These are phyloP conservation scores for Cardiosporidium cionae DNA, from an alignment of 169 alveolate genomes.

Conservation along the genomic window DNA sequence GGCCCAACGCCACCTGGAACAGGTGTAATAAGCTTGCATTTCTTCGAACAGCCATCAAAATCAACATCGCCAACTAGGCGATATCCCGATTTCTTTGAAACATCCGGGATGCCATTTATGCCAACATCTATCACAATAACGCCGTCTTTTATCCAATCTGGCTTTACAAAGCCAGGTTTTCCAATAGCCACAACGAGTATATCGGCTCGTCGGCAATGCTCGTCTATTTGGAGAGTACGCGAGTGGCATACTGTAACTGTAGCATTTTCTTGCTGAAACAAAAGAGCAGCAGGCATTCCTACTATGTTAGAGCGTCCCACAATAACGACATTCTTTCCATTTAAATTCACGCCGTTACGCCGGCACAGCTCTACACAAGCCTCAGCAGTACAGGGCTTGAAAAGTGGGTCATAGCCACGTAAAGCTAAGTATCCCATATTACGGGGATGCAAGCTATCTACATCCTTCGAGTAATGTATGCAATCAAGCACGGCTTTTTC, in stretches of 20 bases:
- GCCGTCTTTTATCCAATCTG: conserved; percentile 52
- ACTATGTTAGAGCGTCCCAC: conserved; percentile 60
- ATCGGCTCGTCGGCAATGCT: conserved; percentile 47
- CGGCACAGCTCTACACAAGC: conserved; percentile 39
- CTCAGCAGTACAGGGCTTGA: conserved; percentile 16
- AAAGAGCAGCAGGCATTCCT: conserved; percentile 20
- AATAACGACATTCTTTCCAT: conserved; percentile 53
- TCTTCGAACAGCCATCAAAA: not conserved
- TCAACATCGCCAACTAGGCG: not conserved
- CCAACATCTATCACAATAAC: conserved; percentile 70
- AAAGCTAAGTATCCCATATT: conserved; percentile 40
- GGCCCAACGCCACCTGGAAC: conserved; percentile 81
- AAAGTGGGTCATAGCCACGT: not conserved
- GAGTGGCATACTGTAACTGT: conserved; percentile 63
- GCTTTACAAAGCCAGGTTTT: conserved; percentile 42
- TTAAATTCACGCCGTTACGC: conserved; percentile 32
- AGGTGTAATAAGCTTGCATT: not conserved
- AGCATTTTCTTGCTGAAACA: conserved; percentile 38
- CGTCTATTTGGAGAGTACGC: conserved; percentile 33
- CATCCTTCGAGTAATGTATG: conserved; percentile 51
- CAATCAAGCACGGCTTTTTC: conserved; percentile 32
- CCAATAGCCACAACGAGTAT: conserved; percentile 67
- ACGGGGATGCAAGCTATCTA: conserved; percentile 57
- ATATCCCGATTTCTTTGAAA: conserved; percentile 4
- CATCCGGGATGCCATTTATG: conserved; percentile 37